Conservation (phyloP, 2,329 filamentous ascomycete genomes). For the Kalmusia sp. region DNA sequence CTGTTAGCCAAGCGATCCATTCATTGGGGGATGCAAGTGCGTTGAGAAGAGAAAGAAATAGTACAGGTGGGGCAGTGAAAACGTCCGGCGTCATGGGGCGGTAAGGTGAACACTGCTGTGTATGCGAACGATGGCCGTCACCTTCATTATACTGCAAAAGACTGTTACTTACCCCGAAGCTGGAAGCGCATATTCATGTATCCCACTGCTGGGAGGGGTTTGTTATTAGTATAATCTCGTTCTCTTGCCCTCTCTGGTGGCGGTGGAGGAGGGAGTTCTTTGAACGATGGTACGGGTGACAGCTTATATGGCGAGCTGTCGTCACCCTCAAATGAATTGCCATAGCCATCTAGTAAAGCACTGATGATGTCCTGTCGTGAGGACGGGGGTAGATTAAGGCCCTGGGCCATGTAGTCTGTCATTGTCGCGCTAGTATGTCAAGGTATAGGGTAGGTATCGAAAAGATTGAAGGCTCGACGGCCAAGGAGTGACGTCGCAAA, state of each 20-base stretch:
- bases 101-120: not conserved
- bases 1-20: slow-evolving; percentile 12
- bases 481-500: slow-evolving; percentile 14
- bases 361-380: slow-evolving; percentile 48
- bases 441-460: not conserved
- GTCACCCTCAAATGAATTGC: slow-evolving; percentile 35
- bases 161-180: slow-evolving; percentile 38
- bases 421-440: slow-evolving; percentile 21
- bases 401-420: slow-evolving; percentile 34
- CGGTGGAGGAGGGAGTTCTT: slow-evolving; percentile 40
- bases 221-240: slow-evolving; percentile 25
- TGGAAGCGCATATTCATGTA: slow-evolving; percentile 40
- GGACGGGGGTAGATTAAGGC: slow-evolving; percentile 31
- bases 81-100: not conserved
- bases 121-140: too few relatives aligned
- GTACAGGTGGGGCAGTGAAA: not conserved
- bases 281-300: slow-evolving; percentile 33
- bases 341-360: slow-evolving; percentile 48
- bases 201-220: slow-evolving; percentile 28
- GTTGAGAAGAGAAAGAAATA: not conserved
- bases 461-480: not conserved
- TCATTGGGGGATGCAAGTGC: not conserved
- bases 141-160: not conserved
- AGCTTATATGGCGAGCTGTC: slow-evolving; percentile 28
- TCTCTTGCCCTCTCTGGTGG: slow-evolving; percentile 29